Conservation (phyloP, 1,284 basidiomycete genomes). For the Fomitopsis schrenkii region DNA sequence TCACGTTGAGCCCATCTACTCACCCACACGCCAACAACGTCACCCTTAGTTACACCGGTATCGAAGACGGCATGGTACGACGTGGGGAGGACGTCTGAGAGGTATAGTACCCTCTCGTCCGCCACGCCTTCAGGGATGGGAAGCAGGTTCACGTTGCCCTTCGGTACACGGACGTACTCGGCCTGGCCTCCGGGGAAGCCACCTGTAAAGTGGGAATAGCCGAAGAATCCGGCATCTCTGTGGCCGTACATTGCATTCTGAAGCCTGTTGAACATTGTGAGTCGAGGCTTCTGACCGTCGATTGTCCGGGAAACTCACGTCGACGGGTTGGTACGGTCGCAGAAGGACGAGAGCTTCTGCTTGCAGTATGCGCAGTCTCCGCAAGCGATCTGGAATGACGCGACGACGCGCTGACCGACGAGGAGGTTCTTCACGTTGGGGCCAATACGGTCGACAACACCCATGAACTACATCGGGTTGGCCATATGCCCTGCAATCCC, state of each 20-base stretch:
- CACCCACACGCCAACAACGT: conserved; percentile 67
- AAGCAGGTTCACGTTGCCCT: conserved; percentile 68
- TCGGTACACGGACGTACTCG: conserved; percentile 66
- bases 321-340: conserved; percentile 68
- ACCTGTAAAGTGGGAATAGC: conserved; percentile 71
- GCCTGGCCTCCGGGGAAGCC: conserved; percentile 75
- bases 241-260: conserved; percentile 68
- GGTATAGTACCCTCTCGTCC: conserved; percentile 61
- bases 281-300: neutral
- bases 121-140: conserved; percentile 62
- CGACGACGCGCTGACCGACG: conserved; percentile 66
- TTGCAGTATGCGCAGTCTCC: conserved; percentile 74
- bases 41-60: conserved; percentile 61
- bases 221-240: conserved; percentile 70
- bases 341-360: conserved; percentile 69
- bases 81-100: conserved; percentile 72
- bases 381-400: conserved; percentile 77
- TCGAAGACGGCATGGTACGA: conserved; percentile 74
- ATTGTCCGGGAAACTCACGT: conserved; percentile 35
- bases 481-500: neutral
- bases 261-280: conserved; percentile 30
- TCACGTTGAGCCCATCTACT: neutral
- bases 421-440: conserved; percentile 56
- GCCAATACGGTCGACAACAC: conserved; percentile 62
- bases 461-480: conserved; percentile 52